Conservation (phyloP, 208 protist genomes). For the Crithidia brevicula region DNA sequence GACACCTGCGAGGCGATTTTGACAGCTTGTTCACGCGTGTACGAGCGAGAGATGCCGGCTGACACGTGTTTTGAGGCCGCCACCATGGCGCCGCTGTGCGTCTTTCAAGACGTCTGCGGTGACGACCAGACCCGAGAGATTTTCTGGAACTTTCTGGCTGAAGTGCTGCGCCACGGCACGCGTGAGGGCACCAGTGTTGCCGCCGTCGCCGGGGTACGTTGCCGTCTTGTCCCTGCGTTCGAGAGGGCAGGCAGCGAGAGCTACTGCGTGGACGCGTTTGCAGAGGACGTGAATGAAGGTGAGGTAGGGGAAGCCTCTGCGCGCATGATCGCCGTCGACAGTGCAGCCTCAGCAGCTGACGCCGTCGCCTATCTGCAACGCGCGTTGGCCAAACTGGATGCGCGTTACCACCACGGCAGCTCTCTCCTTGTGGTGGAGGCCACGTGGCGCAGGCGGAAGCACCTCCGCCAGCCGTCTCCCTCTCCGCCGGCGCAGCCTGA, state of each 20-base stretch:
- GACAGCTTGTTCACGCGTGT: neutral
- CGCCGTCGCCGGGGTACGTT: slow-evolving; percentile 23
- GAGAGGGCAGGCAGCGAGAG: slow-evolving; percentile 5
- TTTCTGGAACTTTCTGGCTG: slow-evolving; percentile 36
- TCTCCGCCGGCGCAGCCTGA: neutral
- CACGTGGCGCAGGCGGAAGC: neutral
- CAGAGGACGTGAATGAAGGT: neutral
- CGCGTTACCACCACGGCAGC: neutral
- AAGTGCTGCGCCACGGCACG: slow-evolving; percentile 18
- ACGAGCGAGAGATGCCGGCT: neutral
- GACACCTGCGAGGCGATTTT: neutral
- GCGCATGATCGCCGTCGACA: neutral
- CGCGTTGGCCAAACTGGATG: no score
- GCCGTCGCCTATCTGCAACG: neutral
- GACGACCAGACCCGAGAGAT: neutral
- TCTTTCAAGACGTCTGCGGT: slow-evolving; percentile 19
- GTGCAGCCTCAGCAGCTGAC: neutral
- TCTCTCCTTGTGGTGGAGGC: neutral
- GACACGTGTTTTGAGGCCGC: neutral
- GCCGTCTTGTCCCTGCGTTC: slow-evolving; percentile 20
- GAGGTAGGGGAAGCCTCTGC: neutral
- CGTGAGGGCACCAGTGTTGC: slow-evolving; percentile 17
- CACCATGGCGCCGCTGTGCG: slow-evolving; percentile 18
- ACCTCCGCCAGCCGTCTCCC: neutral
- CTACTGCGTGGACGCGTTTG: slow-evolving; percentile 23